Evolutionary conservation across 352 stramenopile species (phyloP).

Genomic region (Pythium plurisporium): DNA sequence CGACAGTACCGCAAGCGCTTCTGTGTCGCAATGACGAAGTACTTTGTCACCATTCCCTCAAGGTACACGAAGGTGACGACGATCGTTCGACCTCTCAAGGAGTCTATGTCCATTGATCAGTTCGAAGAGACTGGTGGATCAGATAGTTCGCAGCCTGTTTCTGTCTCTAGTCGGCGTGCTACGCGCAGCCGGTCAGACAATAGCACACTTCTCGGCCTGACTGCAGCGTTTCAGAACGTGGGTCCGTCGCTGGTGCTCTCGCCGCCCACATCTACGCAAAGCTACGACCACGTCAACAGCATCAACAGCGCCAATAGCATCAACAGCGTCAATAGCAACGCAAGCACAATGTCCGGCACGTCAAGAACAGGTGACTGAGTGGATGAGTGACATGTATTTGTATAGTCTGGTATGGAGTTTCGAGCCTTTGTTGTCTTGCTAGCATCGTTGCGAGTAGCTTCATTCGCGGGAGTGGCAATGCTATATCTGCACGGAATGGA

Average conservation of each 20-base stretch:
- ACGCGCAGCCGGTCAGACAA: slow-evolving; percentile 14
- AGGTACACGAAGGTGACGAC: slow-evolving; percentile 83
- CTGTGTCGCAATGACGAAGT: slow-evolving; percentile 85
- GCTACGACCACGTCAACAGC: slow-evolving; percentile 1
- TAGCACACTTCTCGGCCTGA: slow-evolving; percentile 15
- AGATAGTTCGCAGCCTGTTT: slow-evolving; percentile 1
- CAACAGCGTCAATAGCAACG: slow-evolving; percentile 18
- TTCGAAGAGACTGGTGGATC: neutral
- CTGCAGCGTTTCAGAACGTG: slow-evolving; percentile 6
- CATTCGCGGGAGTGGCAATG: too few relatives aligned
- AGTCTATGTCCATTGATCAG: slow-evolving; percentile 5
- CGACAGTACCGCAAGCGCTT: slow-evolving; percentile 87
- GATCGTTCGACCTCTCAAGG: slow-evolving; percentile 39
- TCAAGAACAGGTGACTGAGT: slow-evolving; percentile 5
- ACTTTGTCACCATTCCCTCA: slow-evolving; percentile 85
- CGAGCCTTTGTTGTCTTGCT: too few relatives aligned
- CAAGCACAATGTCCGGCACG: slow-evolving; percentile 17
- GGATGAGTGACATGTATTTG: slow-evolving; percentile 4
- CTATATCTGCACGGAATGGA: too few relatives aligned
- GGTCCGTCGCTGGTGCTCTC: neutral
- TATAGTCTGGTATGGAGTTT: neutral
- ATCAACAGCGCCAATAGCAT: slow-evolving; percentile 11
- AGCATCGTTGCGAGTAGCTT: too few relatives aligned
- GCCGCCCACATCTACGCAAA: neutral
- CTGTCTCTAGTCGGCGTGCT: neutral